Evolutionary conservation across 495 filamentous ascomycete genomes (phyloP), one percentile per base, ranked within the genome.

Genomic region (Penicillium pancosmium): DNA sequence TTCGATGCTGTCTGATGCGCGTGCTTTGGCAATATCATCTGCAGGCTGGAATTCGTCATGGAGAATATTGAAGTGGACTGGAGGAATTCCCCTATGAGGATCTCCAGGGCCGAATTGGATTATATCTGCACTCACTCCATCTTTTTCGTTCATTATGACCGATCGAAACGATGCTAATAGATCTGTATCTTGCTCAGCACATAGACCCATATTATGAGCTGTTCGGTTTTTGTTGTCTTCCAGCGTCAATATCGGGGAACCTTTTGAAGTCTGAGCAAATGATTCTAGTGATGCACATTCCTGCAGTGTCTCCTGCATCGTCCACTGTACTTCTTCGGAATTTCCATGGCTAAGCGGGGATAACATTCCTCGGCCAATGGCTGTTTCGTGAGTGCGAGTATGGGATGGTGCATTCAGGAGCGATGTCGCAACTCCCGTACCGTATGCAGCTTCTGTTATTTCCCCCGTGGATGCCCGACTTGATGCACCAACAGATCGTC

Each of bases 111-210:
- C 54, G 3, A 64, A 51, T 48, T 64, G 64, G 5, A 58, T 51
- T 11, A 64, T 49, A 19, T 67, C 63, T 34, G 57, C 62, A 19
- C 60, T 58, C 12, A 67, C 60, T 12, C 47, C 60, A 27, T 52
- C 54, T 47, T 62, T 52, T 38, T 64, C 61, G 21, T 64, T 67
- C n/a, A 67, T 33, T n/a, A 67, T 57, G 21, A 61, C 57, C 41
- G 60, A 61, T 8, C 61, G 61, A 35, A 67, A 61, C 12, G 61
- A 64, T 16, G 61, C 47, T 3, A 65, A 50, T 12, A 65, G 41
- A 41, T 64, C 54, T 12, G 62, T 57, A 21, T 65, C 65, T 52
- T 68, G 65, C 36, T 64, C 65, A 36, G 57, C 60, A 21, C 49
- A 64, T 2, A 60, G 50, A 11, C 62, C 58, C 52, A 65, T 56